Base-by-base conservation (phyloP, 306 rosid genomes). In the Castanea mollissima region DNA sequence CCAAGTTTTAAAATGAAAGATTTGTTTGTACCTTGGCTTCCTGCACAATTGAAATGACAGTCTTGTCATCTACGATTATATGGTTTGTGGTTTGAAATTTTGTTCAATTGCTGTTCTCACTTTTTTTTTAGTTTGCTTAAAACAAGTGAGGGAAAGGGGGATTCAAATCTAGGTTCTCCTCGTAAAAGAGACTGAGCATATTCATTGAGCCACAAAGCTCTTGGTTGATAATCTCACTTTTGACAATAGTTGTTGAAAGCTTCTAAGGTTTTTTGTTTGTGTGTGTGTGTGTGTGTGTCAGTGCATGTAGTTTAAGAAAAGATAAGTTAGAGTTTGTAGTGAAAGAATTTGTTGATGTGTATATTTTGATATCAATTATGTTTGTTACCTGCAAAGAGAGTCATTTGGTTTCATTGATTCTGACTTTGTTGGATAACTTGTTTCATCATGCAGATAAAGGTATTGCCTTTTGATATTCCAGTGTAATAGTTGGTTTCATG, bases 381-480 rank as follows among this genome's bases (percentile, higher is more conserved):
- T 34, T 19, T 18, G 52, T 35, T 35, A 18, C 52, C 49, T 35
- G 72, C 72, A 19, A 68, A 68, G 49, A 35, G 71, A 18, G 18
- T 68, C 1, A 5, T 68, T 68, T 68, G 15, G 72, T 64, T 23
- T 64, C 31, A n/a, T 23, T 73, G 54, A 41, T 38, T 74, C 76
- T 79, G 71, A 58, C 73, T 29, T 21, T 78, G 67, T 85, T 52
- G 51, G 74, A 75, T 78, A 23, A 59, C 78, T 83, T 55, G 60
- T 57, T 77, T 74, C 63, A 46, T 25, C 11, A 41, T 74, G 69
- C 91, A 88, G 91, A 72, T 79, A 63, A 79, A 79, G 58, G 32
- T 8, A 27, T 77, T 76, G 71, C 29, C 54, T 64, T 69, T 79
- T 1, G 46, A 68, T 64, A 74, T 65, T 63, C 70, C 34, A 76